Evolutionary conservation across 202 grass and related monocot genomes (phyloP).

Genomic region (Zizania palustris): DNA sequence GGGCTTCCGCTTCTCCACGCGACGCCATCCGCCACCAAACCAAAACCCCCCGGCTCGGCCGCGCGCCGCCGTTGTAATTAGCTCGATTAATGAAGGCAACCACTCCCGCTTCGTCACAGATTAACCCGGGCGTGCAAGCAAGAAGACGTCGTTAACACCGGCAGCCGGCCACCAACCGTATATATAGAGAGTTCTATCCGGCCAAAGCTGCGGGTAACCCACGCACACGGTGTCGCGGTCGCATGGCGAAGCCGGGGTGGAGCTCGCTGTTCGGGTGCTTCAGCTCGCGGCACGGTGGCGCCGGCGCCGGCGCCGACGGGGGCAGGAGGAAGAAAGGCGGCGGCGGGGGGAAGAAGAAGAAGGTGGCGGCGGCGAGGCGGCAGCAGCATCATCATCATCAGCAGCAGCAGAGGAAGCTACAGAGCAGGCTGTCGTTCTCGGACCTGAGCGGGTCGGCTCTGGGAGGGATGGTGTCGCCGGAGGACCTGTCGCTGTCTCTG

Average conservation of each 20-base stretch:
- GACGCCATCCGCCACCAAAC: constrained; percentile 9
- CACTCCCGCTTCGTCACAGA: not conserved
- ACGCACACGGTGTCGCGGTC: not conserved
- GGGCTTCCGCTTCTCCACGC: not conserved
- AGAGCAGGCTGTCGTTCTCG: constrained; percentile 70
- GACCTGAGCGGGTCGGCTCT: constrained; percentile 38
- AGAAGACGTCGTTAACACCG: not conserved
- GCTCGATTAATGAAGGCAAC: constrained; percentile 14
- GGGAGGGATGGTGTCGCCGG: constrained; percentile 66
- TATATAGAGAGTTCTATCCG: constrained; percentile 38
- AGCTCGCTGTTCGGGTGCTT: constrained; percentile 63
- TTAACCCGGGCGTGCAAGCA: constrained; percentile 8
- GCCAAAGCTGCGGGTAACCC: constrained; percentile 31
- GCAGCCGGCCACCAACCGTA: not conserved
- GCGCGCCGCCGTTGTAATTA: too few relatives aligned
- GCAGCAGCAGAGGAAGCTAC: constrained; percentile 45
- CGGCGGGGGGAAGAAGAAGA: constrained; percentile 5
- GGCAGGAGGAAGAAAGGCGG: not conserved
- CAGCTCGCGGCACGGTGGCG: constrained; percentile 21
- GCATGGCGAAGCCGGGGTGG: constrained; percentile 51
- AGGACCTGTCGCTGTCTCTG: constrained; percentile 75
- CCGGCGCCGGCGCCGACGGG: not conserved
- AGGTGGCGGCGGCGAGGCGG: constrained; percentile 19
- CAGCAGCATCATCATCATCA: not conserved
- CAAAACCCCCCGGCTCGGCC: constrained; percentile 4